Conservation (phyloP, 2,329 filamentous ascomycete genomes). For the Diaporthe ilicicola region DNA sequence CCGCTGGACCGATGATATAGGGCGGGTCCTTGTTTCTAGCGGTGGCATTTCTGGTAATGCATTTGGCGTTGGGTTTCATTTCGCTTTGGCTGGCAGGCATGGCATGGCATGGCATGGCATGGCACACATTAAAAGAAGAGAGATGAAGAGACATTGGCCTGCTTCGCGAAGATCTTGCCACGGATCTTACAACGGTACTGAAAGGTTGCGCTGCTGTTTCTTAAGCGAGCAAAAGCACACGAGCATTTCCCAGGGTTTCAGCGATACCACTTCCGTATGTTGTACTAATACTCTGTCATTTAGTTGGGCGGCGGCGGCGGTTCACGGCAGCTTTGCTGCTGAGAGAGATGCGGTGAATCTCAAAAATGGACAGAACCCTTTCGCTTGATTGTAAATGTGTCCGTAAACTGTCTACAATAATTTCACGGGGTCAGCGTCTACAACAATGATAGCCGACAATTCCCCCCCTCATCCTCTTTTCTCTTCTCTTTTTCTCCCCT, state of each 20-base stretch:
- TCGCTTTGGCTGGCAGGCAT: slow-evolving; percentile 7
- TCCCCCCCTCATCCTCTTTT: too few relatives aligned
- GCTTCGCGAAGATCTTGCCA: background rate
- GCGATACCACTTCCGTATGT: slow-evolving; percentile 13
- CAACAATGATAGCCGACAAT: too few relatives aligned
- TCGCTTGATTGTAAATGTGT: background rate
- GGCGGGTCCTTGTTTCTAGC: background rate
- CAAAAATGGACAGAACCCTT: background rate
- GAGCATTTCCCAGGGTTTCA: slow-evolving; percentile 12
- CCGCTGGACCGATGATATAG: slow-evolving; percentile 28
- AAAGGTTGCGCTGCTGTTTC: background rate
- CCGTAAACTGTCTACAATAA: too few relatives aligned
- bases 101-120: slow-evolving; percentile 24
- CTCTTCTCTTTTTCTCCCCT: too few relatives aligned
- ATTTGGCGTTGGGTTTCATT: slow-evolving; percentile 20
- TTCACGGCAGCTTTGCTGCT: background rate
- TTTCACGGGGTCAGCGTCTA: too few relatives aligned
- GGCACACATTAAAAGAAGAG: slow-evolving; percentile 1
- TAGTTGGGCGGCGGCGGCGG: too few relatives aligned
- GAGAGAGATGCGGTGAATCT: background rate
- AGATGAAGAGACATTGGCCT: slow-evolving; percentile 10
- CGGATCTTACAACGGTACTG: background rate
- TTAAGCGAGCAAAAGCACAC: slow-evolving; percentile 2
- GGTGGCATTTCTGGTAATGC: background rate
- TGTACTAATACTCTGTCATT: slow-evolving; percentile 3